phyloP scores from a whole-genome alignment of 2,329 filamentous ascomycete species.

The Cryoendolithus antarcticus region DNA sequence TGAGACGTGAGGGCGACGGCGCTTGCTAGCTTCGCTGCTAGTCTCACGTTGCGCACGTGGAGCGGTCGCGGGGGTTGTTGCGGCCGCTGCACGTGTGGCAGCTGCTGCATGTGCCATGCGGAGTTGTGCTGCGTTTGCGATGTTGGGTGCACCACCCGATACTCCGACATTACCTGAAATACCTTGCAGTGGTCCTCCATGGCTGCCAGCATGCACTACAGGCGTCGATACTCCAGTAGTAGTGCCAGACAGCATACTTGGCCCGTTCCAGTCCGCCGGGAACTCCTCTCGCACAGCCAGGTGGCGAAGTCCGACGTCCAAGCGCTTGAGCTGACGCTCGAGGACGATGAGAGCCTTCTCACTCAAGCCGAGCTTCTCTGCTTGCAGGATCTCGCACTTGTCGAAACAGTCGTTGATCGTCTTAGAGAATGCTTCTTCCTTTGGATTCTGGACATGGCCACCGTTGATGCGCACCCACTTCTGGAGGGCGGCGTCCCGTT shows the following conservation, averaged over 20 bases:
- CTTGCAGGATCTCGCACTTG: conserved; percentile 56
- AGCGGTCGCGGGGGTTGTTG: conserved; percentile 12
- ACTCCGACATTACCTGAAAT: conserved; percentile 42
- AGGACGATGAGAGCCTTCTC: conserved; percentile 52
- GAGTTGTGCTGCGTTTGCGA: conserved; percentile 38
- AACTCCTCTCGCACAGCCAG: conserved; percentile 48
- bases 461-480: conserved; percentile 70
- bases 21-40: conserved; percentile 40
- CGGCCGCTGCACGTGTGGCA: conserved; percentile 8
- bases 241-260: conserved; percentile 42
- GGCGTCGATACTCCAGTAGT: conserved; percentile 18
- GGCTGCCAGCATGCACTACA: conserved; percentile 31
- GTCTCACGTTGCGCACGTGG: conserved; percentile 22
- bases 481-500: conserved; percentile 63
- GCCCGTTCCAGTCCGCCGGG: conserved; percentile 45
- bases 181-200: conserved; percentile 38
- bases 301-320: conserved; percentile 50
- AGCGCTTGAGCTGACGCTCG: conserved; percentile 50
- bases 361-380: conserved; percentile 61
- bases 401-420: conserved; percentile 57
- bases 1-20: conserved; percentile 43
- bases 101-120: conserved; percentile 27
- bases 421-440: conserved; percentile 56
- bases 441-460: conserved; percentile 60
- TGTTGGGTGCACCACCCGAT: conserved; percentile 37